These are phyloP conservation scores for Obelidium mucronatum DNA, from an alignment of 192 early-diverging fungal species.

Conservation along the genomic window DNA sequence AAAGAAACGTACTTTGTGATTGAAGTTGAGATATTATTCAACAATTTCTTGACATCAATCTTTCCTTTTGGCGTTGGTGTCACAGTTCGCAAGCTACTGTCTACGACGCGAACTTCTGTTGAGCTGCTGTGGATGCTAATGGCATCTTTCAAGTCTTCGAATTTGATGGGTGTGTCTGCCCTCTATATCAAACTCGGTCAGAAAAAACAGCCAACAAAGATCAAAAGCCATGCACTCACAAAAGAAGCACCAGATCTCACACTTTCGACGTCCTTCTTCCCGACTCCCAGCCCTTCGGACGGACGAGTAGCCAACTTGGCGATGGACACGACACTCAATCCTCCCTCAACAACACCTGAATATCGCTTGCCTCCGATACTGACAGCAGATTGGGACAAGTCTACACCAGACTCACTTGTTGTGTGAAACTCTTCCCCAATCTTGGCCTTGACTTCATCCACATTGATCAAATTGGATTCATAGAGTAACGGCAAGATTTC, in stretches of 20 bases:
- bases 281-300: not conserved
- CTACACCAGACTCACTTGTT: too few relatives aligned
- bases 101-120: not conserved
- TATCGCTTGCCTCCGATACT: not conserved
- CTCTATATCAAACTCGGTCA: too few relatives aligned
- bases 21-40: constrained; percentile 20
- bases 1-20: too few relatives aligned
- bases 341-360: not conserved
- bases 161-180: constrained; percentile 9
- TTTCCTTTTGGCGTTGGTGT: not conserved
- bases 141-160: constrained; percentile 31
- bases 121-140: constrained; percentile 15
- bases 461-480: too few relatives aligned
- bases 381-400: not conserved
- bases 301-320: not conserved
- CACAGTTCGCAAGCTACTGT: constrained; percentile 8
- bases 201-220: too few relatives aligned
- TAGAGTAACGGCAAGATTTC: too few relatives aligned
- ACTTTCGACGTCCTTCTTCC: constrained; percentile 8
- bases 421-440: not conserved
- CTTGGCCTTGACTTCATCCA: not conserved
- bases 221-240: too few relatives aligned
- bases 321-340: not conserved
- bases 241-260: not conserved
- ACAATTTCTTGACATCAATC: constrained; percentile 26